Base-by-base conservation (phyloP, 2,329 filamentous ascomycete genomes). In the Cytospora paraplurivora region DNA sequence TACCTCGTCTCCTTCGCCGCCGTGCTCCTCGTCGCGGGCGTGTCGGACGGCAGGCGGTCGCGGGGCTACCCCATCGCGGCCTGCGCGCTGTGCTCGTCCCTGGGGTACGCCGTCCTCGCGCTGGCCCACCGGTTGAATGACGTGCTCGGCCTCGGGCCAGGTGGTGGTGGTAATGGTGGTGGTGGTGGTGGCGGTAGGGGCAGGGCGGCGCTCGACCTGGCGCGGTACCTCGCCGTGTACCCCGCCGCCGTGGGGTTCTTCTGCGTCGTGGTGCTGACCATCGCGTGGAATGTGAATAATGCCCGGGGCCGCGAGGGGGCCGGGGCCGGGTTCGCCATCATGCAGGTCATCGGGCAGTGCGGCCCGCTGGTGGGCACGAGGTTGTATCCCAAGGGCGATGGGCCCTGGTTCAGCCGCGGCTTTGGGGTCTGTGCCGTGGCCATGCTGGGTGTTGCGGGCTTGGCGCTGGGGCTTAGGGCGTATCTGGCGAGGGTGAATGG, bases 241-340 rank as follows among this genome's bases (percentile, higher is more conserved):
- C 92, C 91, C 0, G 92, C 93, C 1, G 85, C 88, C 1, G 79
- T 87, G 0, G 93, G 93, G 4, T 95, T 96, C 76, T 94, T 96
- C 79, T 88, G 85, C 65, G 89, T 92, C 21, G 90, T 96, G 63
- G 92, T 92, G 0, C 82, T 96, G 37, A 89, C 93, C 68, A 90
- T 97, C 62, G 89, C 91, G 1, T 97, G 93, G 93, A 91, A 85
- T 41, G 85, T 97, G 71, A 96, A 96, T 72, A 97, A 96, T 74
- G 55, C 59, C 72, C 78, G 83, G 59, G 86, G 81, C 13, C 85
- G 88, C 66, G 85, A 84, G 58, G 85, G 86, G 7, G 89, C 90
- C 68, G 91, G 91, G 0, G 86, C 86, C 1, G 91, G 89, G 1
- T 91, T 96, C 71, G 91, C 90, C 1, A 81, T 97, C 37, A 75